These are phyloP conservation scores for Brettanomyces naardenensis DNA, from an alignment of 805 yeast genomes.

Conservation along the genomic window DNA sequence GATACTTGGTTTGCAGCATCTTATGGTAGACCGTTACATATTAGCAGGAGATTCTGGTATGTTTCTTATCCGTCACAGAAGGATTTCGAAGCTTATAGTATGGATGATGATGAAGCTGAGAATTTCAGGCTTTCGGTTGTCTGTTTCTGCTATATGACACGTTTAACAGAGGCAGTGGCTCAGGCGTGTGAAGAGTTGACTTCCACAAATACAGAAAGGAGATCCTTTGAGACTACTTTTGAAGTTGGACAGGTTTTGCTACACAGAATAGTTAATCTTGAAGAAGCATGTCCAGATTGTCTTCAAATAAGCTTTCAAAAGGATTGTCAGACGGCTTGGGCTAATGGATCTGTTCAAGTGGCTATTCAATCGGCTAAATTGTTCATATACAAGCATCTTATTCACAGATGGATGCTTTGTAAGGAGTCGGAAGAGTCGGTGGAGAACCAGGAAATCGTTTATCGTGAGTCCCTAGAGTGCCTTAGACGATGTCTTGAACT, in stretches of 20 bases:
- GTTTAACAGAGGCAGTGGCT: not conserved
- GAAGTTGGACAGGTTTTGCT: not conserved
- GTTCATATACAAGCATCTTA: not conserved
- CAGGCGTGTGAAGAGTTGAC: slow-evolving; percentile 1
- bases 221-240: not conserved
- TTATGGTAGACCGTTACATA: slow-evolving; percentile 2
- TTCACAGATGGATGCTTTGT: not conserved
- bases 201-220: not conserved
- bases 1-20: slow-evolving; percentile 6
- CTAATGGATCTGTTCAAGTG: slow-evolving; percentile 3
- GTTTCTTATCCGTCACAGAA: not conserved
- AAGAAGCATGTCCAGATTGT: not conserved
- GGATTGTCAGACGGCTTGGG: not conserved
- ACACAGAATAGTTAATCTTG: not conserved
- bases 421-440: not conserved
- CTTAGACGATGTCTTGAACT: not conserved
- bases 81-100: slow-evolving; percentile 2
- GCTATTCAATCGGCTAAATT: slow-evolving; percentile 1
- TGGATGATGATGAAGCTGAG: not conserved
- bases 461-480: slow-evolving; percentile 3
- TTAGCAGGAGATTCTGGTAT: not conserved
- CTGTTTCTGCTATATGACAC: slow-evolving; percentile 2
- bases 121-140: not conserved
- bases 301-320: not conserved
- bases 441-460: not conserved